Percentiles rank a stretch among this genome's conserved stretches.
Evolutionary conservation across 441 rosid species (phyloP).

Genomic region (Pelargonium australe): DNA sequence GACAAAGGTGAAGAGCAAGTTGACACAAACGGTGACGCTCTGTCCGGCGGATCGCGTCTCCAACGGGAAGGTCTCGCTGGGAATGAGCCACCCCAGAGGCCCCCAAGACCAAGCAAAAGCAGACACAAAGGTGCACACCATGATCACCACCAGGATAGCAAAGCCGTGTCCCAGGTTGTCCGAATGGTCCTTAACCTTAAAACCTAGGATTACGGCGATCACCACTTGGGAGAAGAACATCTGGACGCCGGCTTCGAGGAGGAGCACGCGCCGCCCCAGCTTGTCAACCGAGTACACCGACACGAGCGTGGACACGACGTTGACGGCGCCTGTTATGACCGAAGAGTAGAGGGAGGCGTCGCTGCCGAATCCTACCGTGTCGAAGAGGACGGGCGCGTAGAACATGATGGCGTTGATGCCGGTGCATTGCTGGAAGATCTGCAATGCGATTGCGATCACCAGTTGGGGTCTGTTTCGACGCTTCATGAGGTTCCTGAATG

Average conservation of each 20-base stretch:
- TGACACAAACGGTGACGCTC: constrained; percentile 38
- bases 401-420: constrained; percentile 39
- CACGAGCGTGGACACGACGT: constrained; percentile 26
- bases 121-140: constrained; percentile 30
- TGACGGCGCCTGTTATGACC: constrained; percentile 29
- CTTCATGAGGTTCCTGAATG: constrained; percentile 35
- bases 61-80: constrained; percentile 42
- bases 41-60: constrained; percentile 33
- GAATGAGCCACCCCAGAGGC: constrained; percentile 46
- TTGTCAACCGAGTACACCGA: constrained; percentile 29
- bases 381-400: constrained; percentile 34
- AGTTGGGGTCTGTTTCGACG: constrained; percentile 35
- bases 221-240: constrained; percentile 35
- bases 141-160: constrained; percentile 27
- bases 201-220: constrained; percentile 33
- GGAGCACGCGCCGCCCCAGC: constrained; percentile 27
- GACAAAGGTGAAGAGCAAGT: constrained; percentile 36
- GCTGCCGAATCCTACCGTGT: constrained; percentile 28
- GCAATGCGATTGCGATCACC: constrained; percentile 33
- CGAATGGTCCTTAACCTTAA: constrained; percentile 21
- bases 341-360: constrained; percentile 26
- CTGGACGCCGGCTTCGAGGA: constrained; percentile 38
- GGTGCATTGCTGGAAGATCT: constrained; percentile 40
- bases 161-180: constrained; percentile 19
- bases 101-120: constrained; percentile 54